Conservation (phyloP, 345 rosid species). For the Dimocarpus longan region DNA sequence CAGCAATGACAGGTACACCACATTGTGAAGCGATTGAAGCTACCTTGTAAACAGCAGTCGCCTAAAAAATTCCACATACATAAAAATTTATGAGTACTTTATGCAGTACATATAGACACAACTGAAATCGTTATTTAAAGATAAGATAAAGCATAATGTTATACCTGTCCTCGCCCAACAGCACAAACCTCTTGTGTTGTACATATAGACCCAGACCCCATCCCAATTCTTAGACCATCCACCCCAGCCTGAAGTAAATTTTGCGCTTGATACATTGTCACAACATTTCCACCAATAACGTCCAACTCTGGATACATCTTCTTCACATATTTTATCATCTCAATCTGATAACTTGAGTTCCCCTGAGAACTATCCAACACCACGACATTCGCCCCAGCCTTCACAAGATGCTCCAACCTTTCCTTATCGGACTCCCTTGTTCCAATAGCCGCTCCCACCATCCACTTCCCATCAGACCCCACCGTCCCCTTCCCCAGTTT, state of each 20-base stretch:
- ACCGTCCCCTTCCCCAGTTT: constrained; percentile 63
- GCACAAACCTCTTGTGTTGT: constrained; percentile 98
- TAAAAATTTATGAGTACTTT: background rate
- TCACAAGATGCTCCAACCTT: constrained; percentile 77
- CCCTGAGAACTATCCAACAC: constrained; percentile 96
- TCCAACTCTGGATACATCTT: constrained; percentile 70
- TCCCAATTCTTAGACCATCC: constrained; percentile 86
- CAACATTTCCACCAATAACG: constrained; percentile 91
- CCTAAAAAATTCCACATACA: constrained; percentile 45
- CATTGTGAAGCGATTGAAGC: constrained; percentile 69
- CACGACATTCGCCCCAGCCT: constrained; percentile 65
- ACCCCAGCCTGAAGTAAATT: constrained; percentile 83
- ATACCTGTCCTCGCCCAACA: constrained; percentile 95
- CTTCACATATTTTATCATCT: constrained; percentile 79
- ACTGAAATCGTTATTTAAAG: background rate
- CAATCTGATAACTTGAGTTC: constrained; percentile 84
- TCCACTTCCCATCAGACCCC: constrained; percentile 78
- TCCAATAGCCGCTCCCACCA: constrained; percentile 93
- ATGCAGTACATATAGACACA: background rate
- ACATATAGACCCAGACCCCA: constrained; percentile 97
- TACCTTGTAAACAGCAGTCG: constrained; percentile 96
- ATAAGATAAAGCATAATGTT: constrained; percentile 6
- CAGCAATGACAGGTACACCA: constrained; percentile 87
- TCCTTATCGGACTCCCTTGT: constrained; percentile 78
- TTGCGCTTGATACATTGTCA: constrained; percentile 81